A percentile compares a stretch with the other conserved stretches of the same genome.
Evolutionary conservation across 129 eudicot species (phyloP).

Genomic region (Chrysanthemum seticuspe): DNA sequence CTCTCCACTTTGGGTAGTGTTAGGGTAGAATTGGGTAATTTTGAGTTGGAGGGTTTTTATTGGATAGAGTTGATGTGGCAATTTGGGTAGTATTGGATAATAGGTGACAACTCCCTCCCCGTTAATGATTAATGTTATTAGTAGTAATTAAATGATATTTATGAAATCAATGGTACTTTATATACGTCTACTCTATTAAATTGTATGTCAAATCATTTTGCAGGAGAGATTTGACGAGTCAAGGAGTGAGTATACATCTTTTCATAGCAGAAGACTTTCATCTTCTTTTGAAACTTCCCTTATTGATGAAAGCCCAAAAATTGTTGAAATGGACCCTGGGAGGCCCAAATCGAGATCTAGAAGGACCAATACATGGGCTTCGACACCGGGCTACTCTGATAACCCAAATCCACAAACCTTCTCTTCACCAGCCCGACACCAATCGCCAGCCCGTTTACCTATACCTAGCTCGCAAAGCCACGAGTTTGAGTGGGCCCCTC

Average conservation of each 20-base stretch:
- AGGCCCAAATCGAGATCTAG: conserved; percentile 74
- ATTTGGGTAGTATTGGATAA: too few relatives aligned
- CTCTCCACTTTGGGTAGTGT: too few relatives aligned
- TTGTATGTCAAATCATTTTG: not conserved
- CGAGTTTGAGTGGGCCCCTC: conserved; percentile 61
- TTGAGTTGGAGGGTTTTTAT: too few relatives aligned
- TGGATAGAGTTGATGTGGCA: too few relatives aligned
- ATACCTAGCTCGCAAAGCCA: conserved; percentile 46
- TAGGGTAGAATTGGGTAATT: too few relatives aligned
- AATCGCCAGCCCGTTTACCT: conserved; percentile 46
- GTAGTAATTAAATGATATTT: not conserved
- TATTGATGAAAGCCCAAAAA: conserved; percentile 68
- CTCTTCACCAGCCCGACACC: conserved; percentile 42
- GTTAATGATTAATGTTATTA: too few relatives aligned
- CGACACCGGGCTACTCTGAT: conserved; percentile 30
- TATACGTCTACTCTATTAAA: not conserved
- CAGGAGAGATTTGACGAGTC: conserved; percentile 64
- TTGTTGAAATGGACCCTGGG: conserved; percentile 77
- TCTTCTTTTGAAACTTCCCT: conserved; percentile 48
- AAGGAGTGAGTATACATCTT: conserved; percentile 43
- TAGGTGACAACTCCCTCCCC: too few relatives aligned
- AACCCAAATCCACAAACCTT: conserved; percentile 40
- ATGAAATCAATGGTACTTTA: not conserved
- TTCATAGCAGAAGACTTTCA: conserved; percentile 71
- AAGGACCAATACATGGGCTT: conserved; percentile 49